These are phyloP conservation scores for Bretschneidera sinensis DNA, from an alignment of 345 rosid species.

Conservation along the genomic window DNA sequence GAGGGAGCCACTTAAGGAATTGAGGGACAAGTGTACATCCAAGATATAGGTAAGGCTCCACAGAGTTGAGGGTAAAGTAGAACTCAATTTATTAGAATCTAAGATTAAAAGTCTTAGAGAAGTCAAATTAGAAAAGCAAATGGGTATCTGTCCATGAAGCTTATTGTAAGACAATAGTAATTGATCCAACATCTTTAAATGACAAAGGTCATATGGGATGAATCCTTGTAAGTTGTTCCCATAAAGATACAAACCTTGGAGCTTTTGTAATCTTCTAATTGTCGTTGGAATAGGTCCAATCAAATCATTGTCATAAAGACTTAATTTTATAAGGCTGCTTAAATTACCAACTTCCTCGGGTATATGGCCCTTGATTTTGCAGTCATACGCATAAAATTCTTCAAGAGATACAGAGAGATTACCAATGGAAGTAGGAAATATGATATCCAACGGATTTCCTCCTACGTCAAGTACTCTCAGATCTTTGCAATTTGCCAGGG, in stretches of 20 bases:
- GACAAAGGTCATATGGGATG: no score
- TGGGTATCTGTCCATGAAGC: not conserved
- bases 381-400: not conserved
- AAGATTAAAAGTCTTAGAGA: not conserved
- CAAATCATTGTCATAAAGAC: not conserved
- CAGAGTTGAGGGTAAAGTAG: no score
- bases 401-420: slow-evolving; percentile 14
- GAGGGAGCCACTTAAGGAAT: not conserved
- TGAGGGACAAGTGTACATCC: not conserved
- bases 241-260: no score
- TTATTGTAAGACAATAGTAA: not conserved
- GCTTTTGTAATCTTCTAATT: slow-evolving; percentile 4
- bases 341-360: slow-evolving; percentile 10
- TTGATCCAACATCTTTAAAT: not conserved
- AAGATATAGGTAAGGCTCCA: no score
- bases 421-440: no score
- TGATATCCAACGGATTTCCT: not conserved
- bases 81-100: no score
- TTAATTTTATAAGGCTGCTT: not conserved
- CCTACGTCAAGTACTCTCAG: accelerated
- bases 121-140: not conserved
- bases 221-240: no score
- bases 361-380: slow-evolving; percentile 9
- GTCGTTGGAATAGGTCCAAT: slow-evolving; percentile 8
- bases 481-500: not conserved